Evolutionary conservation across 2,329 filamentous ascomycete genomes (phyloP).

Genomic region (Fusarium drepaniforme): DNA sequence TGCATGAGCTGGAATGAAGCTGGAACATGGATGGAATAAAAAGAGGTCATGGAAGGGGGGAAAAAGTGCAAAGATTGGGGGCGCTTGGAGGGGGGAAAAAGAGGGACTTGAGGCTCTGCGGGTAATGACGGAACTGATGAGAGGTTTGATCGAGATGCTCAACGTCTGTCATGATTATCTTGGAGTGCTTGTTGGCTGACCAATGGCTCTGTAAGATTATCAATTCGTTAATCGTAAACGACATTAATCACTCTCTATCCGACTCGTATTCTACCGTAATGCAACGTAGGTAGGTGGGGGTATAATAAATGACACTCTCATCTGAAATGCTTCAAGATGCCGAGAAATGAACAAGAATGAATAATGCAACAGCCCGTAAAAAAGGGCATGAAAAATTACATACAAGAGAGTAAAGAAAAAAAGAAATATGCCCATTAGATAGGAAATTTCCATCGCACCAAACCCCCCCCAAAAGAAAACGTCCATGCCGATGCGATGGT

Average conservation of each 20-base stretch:
- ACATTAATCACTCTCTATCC: background rate
- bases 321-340: background rate
- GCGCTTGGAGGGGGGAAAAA: background rate
- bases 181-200: background rate
- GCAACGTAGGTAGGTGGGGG: background rate
- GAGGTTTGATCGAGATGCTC: background rate
- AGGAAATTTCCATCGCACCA: background rate
- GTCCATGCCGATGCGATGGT: background rate
- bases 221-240: background rate
- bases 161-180: background rate
- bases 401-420: background rate
- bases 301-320: background rate
- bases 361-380: background rate
- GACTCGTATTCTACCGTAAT: background rate
- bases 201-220: background rate
- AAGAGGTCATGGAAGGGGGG: background rate
- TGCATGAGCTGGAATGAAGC: background rate
- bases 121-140: background rate
- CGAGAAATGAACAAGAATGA: background rate
- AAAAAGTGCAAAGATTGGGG: background rate
- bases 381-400: background rate
- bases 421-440: background rate
- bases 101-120: conserved; percentile 19
- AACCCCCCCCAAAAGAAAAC: background rate
- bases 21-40: conserved; percentile 2